These are phyloP conservation scores for Glarea lozoyensis DNA, from an alignment of 495 filamentous ascomycete genomes.

Conservation along the genomic window DNA sequence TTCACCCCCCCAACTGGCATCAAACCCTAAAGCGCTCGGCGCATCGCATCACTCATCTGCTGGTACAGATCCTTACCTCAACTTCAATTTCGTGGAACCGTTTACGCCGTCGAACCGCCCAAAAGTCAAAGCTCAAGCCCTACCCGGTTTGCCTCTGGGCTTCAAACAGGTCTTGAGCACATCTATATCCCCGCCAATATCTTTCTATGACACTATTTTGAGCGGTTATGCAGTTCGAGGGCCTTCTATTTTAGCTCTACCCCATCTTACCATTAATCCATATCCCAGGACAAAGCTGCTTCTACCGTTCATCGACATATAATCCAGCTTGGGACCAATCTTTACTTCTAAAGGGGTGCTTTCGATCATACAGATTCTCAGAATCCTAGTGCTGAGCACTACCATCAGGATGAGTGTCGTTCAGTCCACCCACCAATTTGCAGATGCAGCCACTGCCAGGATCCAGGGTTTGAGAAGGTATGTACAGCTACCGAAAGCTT, in stretches of 20 bases:
- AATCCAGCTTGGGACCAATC: neutral
- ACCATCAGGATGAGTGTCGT: conserved; percentile 7
- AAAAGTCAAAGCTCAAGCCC: conserved; percentile 4
- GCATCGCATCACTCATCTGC: conserved; percentile 9
- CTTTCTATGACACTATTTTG: conserved; percentile 7
- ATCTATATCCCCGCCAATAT: conserved; percentile 4
- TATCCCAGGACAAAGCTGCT: conserved; percentile 1
- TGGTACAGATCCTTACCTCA: conserved; percentile 3
- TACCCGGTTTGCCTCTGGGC: conserved; percentile 6
- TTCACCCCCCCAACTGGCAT: conserved; percentile 3
- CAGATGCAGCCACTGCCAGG: conserved; percentile 8
- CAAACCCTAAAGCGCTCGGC: conserved; percentile 3
- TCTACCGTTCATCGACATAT: neutral
- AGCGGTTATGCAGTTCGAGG: conserved; percentile 4
- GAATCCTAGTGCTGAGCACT: neutral
- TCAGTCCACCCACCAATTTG: conserved; percentile 14
- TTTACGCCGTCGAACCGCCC: conserved; percentile 4
- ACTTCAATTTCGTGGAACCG: conserved; percentile 1
- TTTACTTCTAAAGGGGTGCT: neutral
- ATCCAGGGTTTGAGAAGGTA: conserved; percentile 12
- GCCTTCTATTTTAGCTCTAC: neutral
- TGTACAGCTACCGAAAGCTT: conserved; percentile 4
- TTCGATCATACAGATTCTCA: neutral
- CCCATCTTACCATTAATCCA: conserved; percentile 6
- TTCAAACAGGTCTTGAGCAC: conserved; percentile 9